Conservation (phyloP, 352 stramenopile species). For the Aphanomyces astaci region DNA sequence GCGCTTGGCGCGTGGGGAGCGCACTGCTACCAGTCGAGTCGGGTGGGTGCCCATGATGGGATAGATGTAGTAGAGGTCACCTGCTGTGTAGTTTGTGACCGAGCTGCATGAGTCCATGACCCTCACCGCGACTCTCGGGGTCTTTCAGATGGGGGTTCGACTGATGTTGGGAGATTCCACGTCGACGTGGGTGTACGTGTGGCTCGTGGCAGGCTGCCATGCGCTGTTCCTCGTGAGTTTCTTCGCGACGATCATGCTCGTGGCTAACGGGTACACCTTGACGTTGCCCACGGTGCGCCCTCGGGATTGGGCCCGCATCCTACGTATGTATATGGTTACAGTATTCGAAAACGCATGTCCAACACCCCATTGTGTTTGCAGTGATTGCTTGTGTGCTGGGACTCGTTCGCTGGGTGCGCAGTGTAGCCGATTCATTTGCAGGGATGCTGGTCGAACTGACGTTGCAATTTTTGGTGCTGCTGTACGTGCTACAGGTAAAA, state of each 20-base stretch:
- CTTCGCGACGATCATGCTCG: background rate
- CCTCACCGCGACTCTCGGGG: too few relatives aligned
- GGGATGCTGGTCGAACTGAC: conserved; percentile 1
- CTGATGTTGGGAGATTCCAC: background rate
- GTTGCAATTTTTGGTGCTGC: background rate
- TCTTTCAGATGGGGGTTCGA: background rate
- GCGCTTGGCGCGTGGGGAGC: too few relatives aligned
- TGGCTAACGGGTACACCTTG: background rate
- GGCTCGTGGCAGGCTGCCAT: background rate
- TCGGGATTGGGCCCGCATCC: background rate
- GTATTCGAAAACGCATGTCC: background rate
- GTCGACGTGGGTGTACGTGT: background rate
- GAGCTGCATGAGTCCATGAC: too few relatives aligned
- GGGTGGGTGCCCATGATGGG: too few relatives aligned
- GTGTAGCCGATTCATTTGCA: background rate
- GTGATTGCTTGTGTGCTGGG: background rate
- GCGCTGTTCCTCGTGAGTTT: background rate
- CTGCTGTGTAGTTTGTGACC: too few relatives aligned
- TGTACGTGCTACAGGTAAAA: background rate
- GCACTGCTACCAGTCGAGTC: too few relatives aligned
- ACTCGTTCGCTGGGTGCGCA: background rate
- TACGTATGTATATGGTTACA: background rate
- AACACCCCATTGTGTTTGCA: background rate
- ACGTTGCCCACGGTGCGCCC: background rate
- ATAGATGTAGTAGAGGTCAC: too few relatives aligned